phyloP scores from a whole-genome alignment of 441 rosid species.

The Isatis lusitanica region DNA sequence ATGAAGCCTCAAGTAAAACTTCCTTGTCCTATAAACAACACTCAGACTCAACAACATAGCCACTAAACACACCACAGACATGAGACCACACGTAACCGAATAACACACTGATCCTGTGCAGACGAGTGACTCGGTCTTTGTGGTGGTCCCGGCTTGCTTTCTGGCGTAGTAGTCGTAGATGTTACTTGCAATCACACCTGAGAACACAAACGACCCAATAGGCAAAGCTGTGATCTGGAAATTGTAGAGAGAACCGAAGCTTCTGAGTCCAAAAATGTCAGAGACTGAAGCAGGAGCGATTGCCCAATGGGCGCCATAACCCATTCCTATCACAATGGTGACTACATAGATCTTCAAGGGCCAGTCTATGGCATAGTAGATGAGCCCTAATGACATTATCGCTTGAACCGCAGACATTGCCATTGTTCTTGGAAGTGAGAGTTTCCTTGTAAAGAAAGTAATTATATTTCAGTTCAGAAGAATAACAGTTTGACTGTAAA shows the following conservation, averaged over 20 bases:
- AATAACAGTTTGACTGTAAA: not conserved
- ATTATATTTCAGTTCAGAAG: not conserved
- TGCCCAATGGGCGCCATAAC: conserved; percentile 64
- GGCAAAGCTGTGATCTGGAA: conserved; percentile 49
- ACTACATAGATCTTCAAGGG: conserved; percentile 52
- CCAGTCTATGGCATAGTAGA: conserved; percentile 52
- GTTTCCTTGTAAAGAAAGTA: conserved; percentile 37
- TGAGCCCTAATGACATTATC: conserved; percentile 51
- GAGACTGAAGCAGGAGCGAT: conserved; percentile 58
- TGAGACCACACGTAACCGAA: conserved; percentile 46
- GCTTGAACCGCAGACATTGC: conserved; percentile 58
- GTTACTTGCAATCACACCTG: conserved; percentile 56
- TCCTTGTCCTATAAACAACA: conserved; percentile 54
- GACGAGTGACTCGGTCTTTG: conserved; percentile 34
- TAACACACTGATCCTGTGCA: conserved; percentile 54
- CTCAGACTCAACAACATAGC: conserved; percentile 49
- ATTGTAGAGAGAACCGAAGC: conserved; percentile 63
- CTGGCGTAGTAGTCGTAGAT: conserved; percentile 62
- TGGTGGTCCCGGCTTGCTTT: conserved; percentile 42
- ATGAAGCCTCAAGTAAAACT: conserved; percentile 51
- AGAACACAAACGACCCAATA: conserved; percentile 54
- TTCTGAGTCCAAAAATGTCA: conserved; percentile 55
- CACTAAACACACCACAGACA: conserved; percentile 48
- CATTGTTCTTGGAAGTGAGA: conserved; percentile 50
- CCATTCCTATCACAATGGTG: conserved; percentile 54